A percentile compares a stretch with the other conserved stretches of the same genome.
These are phyloP conservation scores for Verticillium zaregamsianum DNA, from an alignment of 2,329 filamentous ascomycete genomes.

Conservation along the genomic window DNA sequence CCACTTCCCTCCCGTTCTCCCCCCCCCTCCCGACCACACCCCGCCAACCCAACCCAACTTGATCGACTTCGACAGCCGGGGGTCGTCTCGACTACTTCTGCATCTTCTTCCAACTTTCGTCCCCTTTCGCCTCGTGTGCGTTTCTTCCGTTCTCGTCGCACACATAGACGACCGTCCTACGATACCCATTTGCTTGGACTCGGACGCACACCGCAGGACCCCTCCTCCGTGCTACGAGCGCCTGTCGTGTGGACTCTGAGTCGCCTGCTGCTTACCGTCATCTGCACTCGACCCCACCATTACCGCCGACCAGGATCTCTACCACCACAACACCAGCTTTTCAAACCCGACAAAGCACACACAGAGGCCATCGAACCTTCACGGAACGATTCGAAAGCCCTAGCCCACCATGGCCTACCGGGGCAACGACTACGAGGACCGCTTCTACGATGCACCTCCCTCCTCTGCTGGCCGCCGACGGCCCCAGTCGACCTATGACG, in stretches of 20 bases:
- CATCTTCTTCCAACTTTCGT: neutral
- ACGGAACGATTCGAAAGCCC: neutral
- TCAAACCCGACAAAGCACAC: neutral
- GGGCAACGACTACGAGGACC: slow-evolving; percentile 13
- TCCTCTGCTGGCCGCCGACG: slow-evolving; percentile 15
- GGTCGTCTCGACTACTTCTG: slow-evolving; percentile 5
- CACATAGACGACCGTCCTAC: neutral
- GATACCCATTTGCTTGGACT: neutral
- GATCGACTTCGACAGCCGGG: slow-evolving; percentile 5
- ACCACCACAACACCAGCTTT: neutral
- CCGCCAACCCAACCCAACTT: neutral
- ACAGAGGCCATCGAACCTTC: neutral
- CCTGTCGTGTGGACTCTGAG: neutral
- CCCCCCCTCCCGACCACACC: slow-evolving; percentile 2
- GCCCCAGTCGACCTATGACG: slow-evolving; percentile 28
- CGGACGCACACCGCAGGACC: neutral
- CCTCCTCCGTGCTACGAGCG: neutral
- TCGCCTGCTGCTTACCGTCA: neutral
- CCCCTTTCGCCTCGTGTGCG: neutral
- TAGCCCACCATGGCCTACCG: slow-evolving; percentile 6
- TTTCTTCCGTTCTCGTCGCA: neutral
- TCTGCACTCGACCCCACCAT: neutral
- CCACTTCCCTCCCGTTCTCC: neutral
- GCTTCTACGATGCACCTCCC: slow-evolving; percentile 11
- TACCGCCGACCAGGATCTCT: neutral